Evolutionary conservation across 768 basidiomycete genomes (phyloP), one percentile per base, ranked within the genome.

Genomic region (Kwoniella botswanensis): DNA sequence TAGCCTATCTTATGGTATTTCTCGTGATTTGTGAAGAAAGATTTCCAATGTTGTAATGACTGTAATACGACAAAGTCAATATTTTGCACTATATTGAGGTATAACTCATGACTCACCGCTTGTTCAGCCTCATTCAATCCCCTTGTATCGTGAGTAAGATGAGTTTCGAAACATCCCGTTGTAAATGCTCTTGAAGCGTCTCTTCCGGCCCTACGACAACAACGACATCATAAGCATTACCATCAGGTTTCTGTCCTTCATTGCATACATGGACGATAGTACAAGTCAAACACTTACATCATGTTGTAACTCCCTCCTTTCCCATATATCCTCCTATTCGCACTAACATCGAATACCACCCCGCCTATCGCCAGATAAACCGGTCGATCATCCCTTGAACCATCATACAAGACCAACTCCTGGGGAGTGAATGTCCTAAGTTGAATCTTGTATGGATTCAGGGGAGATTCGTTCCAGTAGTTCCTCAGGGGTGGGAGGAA

Each of bases 181-280:
- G 88, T 93, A 83, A 93, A 98, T 0, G 94, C 91, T 75, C 95
- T 86, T 29, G 93, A 92, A n/a, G 93, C 93, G 83, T 98, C 94
- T 63, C 87, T 84, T 13, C 95, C 94, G 73, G 93, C 90, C 74
- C 84, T 84, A 65, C 10, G 35, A 43, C 5, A 15, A 7, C 15
- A 29, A 26, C 11, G 29, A 12, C 1, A 15, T 21, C 10, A 17
- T 44, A 18, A 24, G 24, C 35, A 62, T 59, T 60, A 82, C 76
- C 81, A 88, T n/a, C 57, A 17, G 11, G 17, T 17, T 18, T 12
- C 13, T 6, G 17, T 50, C 46, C 12, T 50, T 15, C 46, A 50
- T 4, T 13, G 15, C 46, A 50, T 18, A 50, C 18, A 13, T 50
- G 46, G 46, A 50, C 13, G 46, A 18, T 50, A 4, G 18, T 13